phyloP scores from a whole-genome alignment of 805 yeast genomes.

The Candida corydali region DNA sequence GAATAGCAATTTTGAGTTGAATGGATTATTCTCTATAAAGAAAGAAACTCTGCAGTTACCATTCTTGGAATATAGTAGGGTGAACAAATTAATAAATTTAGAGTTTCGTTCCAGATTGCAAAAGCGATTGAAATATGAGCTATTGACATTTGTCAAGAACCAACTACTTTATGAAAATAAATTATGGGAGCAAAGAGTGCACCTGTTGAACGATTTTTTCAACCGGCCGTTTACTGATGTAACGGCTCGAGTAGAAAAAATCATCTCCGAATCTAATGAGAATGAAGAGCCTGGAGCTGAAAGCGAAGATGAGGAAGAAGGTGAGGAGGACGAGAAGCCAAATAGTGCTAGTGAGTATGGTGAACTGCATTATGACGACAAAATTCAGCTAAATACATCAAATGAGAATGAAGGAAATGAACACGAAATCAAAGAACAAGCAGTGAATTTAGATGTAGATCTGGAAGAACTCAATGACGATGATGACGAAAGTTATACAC shows the following conservation, averaged over 20 bases:
- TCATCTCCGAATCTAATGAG: constrained; percentile 25
- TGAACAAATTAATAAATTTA: constrained; percentile 27
- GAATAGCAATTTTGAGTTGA: constrained; percentile 7
- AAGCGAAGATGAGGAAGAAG: constrained; percentile 19
- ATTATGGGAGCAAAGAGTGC: constrained; percentile 34
- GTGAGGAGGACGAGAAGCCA: constrained; percentile 18
- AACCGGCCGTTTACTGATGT: constrained; percentile 21
- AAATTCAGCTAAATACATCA: no score
- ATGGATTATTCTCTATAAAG: constrained; percentile 26
- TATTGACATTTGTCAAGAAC: constrained; percentile 27
- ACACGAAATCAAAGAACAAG: constrained; percentile 3
- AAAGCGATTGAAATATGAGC: constrained; percentile 31
- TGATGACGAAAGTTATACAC: no score
- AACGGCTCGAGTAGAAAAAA: constrained; percentile 24
- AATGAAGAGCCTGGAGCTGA: constrained; percentile 20
- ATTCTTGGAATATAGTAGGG: constrained; percentile 23
- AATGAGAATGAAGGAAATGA: constrained; percentile 4
- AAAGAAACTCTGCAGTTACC: constrained; percentile 17
- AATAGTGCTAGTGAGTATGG: constrained; percentile 12
- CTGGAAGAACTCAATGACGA: no score
- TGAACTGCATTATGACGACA: constrained; percentile 12
- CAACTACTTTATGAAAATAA: constrained; percentile 26
- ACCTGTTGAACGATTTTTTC: constrained; percentile 26
- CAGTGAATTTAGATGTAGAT: no score
- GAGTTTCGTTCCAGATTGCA: constrained; percentile 31